Conservation (phyloP, 2,329 filamentous ascomycete genomes). For the Ilyonectria mors-panacis region DNA sequence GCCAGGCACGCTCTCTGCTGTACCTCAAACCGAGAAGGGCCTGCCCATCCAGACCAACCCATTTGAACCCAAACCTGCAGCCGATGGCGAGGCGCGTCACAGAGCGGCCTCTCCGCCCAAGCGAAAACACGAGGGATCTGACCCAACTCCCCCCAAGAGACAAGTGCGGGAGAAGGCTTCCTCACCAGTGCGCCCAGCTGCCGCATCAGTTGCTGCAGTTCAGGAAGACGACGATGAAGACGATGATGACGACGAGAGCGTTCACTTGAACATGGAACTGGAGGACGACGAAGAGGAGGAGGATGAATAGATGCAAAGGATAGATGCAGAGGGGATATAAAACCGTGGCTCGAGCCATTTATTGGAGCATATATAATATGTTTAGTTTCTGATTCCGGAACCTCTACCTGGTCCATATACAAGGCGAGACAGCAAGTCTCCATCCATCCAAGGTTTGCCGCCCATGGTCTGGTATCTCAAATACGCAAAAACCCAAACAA, state of each 20-base stretch:
- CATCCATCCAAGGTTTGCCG: conserved; percentile 39
- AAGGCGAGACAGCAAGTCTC: conserved; percentile 36
- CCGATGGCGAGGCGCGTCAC: conserved; percentile 33
- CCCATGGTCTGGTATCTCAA: conserved; percentile 24
- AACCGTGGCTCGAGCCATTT: conserved; percentile 26
- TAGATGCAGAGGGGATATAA: conserved; percentile 27
- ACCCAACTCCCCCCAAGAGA: conserved; percentile 56
- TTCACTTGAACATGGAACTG: conserved; percentile 73
- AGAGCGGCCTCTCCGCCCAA: conserved; percentile 53
- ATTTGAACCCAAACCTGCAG: conserved; percentile 47
- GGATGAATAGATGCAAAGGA: conserved; percentile 37
- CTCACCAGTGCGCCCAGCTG: conserved; percentile 38
- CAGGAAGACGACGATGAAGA: conserved; percentile 55
- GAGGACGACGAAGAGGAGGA: conserved; percentile 65
- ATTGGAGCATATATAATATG: conserved; percentile 35
- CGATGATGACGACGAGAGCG: conserved; percentile 68
- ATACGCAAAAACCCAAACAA: conserved; percentile 13
- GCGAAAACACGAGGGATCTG: conserved; percentile 57
- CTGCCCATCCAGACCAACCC: conserved; percentile 54
- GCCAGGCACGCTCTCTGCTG: conserved; percentile 37
- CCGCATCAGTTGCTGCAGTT: conserved; percentile 34
- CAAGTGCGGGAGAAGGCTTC: conserved; percentile 56
- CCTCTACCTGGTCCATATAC: conserved; percentile 38
- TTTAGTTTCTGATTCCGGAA: conserved; percentile 31
- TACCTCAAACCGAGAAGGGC: conserved; percentile 41